Percentiles rank a stretch among this genome's conserved stretches.
phyloP scores from a whole-genome alignment of 352 stramenopile species.

The Phytophthora chlamydospora region DNA sequence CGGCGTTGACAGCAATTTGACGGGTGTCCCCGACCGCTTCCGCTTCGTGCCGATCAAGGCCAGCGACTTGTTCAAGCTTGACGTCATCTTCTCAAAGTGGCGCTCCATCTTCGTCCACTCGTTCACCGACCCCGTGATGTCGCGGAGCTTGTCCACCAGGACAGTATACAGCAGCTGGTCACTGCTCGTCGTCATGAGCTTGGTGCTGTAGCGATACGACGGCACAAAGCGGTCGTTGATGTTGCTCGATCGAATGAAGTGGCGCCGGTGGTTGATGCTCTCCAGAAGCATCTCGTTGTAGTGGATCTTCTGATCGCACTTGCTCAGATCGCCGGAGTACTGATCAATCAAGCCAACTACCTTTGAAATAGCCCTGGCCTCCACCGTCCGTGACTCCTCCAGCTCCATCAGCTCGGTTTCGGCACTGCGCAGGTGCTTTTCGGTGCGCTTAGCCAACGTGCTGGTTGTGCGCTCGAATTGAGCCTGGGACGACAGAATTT shows the following conservation, averaged over 20 bases:
- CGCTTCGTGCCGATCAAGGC: constrained; percentile 58
- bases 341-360: constrained; percentile 58
- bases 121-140: constrained; percentile 62
- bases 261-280: constrained; percentile 67
- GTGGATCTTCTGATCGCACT: constrained; percentile 60
- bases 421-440: constrained; percentile 56
- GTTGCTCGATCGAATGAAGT: constrained; percentile 68
- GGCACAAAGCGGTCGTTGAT: constrained; percentile 71
- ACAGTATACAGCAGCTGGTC: constrained; percentile 80
- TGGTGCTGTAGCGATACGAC: constrained; percentile 67
- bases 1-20: constrained; percentile 42
- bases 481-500: constrained; percentile 70
- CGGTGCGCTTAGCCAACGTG: constrained; percentile 55
- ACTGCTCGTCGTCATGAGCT: constrained; percentile 72
- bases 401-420: constrained; percentile 69
- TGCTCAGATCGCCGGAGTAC: constrained; percentile 59
- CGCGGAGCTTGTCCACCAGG: constrained; percentile 70
- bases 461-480: constrained; percentile 71
- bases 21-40: constrained; percentile 25
- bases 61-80: constrained; percentile 53
- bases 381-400: constrained; percentile 50
- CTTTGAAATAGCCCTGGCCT: constrained; percentile 54
- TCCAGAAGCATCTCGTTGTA: constrained; percentile 65
- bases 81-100: constrained; percentile 73
- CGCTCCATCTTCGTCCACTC: constrained; percentile 79